Evolutionary conservation across 1,284 basidiomycete genomes (phyloP).

Genomic region (Puccinia coronata): DNA sequence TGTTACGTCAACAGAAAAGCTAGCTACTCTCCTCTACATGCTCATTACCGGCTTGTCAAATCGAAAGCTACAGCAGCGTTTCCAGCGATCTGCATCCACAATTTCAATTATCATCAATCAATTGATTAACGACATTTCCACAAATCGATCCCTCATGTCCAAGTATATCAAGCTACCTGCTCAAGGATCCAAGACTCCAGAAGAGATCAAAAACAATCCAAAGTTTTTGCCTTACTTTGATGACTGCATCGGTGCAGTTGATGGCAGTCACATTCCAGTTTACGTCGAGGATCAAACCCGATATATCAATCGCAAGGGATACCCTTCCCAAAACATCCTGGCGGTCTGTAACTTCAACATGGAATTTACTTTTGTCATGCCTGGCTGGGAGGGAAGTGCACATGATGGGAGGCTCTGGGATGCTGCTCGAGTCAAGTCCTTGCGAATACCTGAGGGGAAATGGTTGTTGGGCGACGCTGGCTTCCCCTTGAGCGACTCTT

Average conservation of each 20-base stretch:
- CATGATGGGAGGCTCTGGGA: slow-evolving; percentile 22
- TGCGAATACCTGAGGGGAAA: background rate
- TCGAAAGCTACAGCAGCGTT: background rate
- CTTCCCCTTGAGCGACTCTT: slow-evolving; percentile 5
- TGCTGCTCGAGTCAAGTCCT: background rate
- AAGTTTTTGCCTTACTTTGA: too few species aligned
- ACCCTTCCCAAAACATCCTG: slow-evolving; percentile 23
- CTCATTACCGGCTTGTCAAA: background rate
- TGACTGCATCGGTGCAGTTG: too few species aligned
- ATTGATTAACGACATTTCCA: background rate
- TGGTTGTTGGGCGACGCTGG: slow-evolving; percentile 13
- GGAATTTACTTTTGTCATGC: slow-evolving; percentile 19
- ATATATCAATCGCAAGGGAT: too few species aligned
- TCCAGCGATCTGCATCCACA: too few species aligned
- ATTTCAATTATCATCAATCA: too few species aligned
- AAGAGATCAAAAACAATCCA: background rate
- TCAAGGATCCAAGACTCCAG: background rate
- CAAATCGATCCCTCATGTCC: background rate
- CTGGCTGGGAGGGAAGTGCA: slow-evolving; percentile 31
- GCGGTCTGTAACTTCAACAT: slow-evolving; percentile 21
- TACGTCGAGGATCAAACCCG: too few species aligned
- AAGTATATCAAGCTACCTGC: background rate
- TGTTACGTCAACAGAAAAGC: too few species aligned
- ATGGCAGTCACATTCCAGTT: too few species aligned
- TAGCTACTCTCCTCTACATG: background rate